Evolutionary conservation across 179 eudicot genomes (phyloP).

Genomic region (Pouteria campechiana): DNA sequence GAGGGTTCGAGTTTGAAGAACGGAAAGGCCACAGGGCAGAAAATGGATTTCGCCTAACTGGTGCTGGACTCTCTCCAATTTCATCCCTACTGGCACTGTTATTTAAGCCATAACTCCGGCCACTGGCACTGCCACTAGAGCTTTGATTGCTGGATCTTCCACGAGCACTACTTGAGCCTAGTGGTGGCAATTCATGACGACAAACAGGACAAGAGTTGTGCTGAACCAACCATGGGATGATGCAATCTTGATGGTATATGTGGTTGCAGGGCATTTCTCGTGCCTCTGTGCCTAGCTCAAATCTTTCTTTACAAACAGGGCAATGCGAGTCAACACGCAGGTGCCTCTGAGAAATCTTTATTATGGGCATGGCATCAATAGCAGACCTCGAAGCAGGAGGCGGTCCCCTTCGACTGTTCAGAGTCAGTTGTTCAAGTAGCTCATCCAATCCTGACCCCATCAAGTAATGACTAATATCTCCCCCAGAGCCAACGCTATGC

Average conservation of each 20-base stretch:
- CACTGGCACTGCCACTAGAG: conserved; percentile 23
- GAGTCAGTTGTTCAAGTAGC: conserved; percentile 50
- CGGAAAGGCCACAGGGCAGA: conserved; percentile 75
- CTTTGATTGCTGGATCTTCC: conserved; percentile 13
- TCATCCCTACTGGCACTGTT: conserved; percentile 22
- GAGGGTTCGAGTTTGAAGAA: conserved; percentile 30
- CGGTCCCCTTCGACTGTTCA: conserved; percentile 44
- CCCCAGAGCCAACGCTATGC: conserved; percentile 53
- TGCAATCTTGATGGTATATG: conserved; percentile 72
- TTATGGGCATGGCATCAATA: conserved; percentile 57
- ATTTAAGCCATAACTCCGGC: conserved; percentile 15
- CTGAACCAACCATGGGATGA: conserved; percentile 68
- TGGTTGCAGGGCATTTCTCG: conserved; percentile 64
- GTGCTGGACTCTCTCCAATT: conserved; percentile 21
- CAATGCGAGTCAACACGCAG: conserved; percentile 56
- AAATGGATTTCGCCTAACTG: conserved; percentile 39
- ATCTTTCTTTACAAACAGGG: conserved; percentile 67
- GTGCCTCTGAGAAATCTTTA: conserved; percentile 47
- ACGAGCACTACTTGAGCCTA: conserved; percentile 11
- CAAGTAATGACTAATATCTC: conserved; percentile 62
- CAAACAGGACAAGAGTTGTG: conserved; percentile 80
- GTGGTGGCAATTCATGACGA: conserved; percentile 39
- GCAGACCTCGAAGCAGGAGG: conserved; percentile 62
- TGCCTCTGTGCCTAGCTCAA: conserved; percentile 44
- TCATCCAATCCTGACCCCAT: conserved; percentile 90